Evolutionary conservation across 345 rosid species (phyloP).

Genomic region (Brassica cretica): DNA sequence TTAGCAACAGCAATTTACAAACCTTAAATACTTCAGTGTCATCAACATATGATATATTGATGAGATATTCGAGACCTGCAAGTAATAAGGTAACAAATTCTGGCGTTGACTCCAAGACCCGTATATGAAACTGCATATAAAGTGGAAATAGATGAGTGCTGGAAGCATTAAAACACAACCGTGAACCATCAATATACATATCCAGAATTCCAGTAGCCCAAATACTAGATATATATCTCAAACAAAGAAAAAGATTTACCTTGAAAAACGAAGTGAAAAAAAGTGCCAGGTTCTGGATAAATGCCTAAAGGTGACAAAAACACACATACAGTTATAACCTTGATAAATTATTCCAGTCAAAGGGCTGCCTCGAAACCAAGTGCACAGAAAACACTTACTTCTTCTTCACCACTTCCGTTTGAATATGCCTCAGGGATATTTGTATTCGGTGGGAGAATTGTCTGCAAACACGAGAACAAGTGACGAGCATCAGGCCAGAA

Average conservation of each 20-base stretch:
- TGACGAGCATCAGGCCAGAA: slow-evolving; percentile 16
- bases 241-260: slow-evolving; percentile 48
- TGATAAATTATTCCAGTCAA: neutral
- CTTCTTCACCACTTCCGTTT: slow-evolving; percentile 83
- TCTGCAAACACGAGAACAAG: slow-evolving; percentile 46
- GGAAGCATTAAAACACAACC: slow-evolving; percentile 11
- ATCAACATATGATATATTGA: slow-evolving; percentile 90
- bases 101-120: slow-evolving; percentile 72
- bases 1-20: slow-evolving; percentile 14
- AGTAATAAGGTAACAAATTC: slow-evolving; percentile 65
- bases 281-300: slow-evolving; percentile 94
- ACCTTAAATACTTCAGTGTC: slow-evolving; percentile 99
- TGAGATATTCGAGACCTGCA: slow-evolving; percentile 87
- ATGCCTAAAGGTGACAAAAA: slow-evolving; percentile 64
- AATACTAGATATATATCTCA: slow-evolving; percentile 1
- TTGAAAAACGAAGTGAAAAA: slow-evolving; percentile 96
- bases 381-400: slow-evolving; percentile 50
- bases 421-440: slow-evolving; percentile 94
- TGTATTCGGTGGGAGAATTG: slow-evolving; percentile 73
- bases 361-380: neutral
- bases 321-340: slow-evolving; percentile 1
- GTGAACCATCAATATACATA: neutral
- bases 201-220: neutral
- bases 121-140: slow-evolving; percentile 72
- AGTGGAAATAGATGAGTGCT: neutral